Base-by-base conservation (phyloP, 345 rosid species). In the Rhodomyrtus tomentosa region DNA sequence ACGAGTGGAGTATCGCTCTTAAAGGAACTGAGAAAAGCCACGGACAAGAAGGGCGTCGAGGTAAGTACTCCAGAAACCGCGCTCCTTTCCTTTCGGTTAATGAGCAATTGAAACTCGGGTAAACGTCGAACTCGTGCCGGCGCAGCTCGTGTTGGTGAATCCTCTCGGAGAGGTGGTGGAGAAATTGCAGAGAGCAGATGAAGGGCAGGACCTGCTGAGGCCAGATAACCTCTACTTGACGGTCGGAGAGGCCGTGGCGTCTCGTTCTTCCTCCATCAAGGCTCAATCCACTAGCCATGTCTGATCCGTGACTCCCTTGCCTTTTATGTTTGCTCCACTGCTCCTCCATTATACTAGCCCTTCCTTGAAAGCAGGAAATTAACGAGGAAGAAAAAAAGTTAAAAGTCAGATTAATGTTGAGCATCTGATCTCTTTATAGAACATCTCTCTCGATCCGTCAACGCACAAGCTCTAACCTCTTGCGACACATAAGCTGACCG, bases 111-210 rank as follows among this genome's bases (percentile, higher is more conserved):
- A 50, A 80, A 48, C 82, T 48, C 82, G 40, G 82, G 36, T 80
- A 13, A 1, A 42, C 38, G 18, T 36, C 7, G n/a, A 25, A 21
- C 2, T 81, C 38, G 21, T 38, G 20, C 50, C 12, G 14, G 14
- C 29, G 84, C 95, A 97, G 99, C 93, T 97, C 62, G 96, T 94
- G 87, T 68, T 95, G 88, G 98, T 95, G 94, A 97, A 97, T 88
- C 98, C 99, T 51, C 82, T 94, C 16, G 94, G 95, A 7, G 98
- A 94, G 86, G 99, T 94, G 89, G 87, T 95, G 86, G 96, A 93
- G 86, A 97, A 97, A 88, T 88, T 97, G 88, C 92, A 94, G 51
- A 88, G 89, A 81, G 94, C 96, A 38, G 95, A 94, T 45, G 92
- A 89, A 72, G 85, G 68, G 25, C 85, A 87, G 4, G 92, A 88